Base-by-base conservation (phyloP, 495 filamentous ascomycete genomes). In the Aspergillus saccharolyticus region DNA sequence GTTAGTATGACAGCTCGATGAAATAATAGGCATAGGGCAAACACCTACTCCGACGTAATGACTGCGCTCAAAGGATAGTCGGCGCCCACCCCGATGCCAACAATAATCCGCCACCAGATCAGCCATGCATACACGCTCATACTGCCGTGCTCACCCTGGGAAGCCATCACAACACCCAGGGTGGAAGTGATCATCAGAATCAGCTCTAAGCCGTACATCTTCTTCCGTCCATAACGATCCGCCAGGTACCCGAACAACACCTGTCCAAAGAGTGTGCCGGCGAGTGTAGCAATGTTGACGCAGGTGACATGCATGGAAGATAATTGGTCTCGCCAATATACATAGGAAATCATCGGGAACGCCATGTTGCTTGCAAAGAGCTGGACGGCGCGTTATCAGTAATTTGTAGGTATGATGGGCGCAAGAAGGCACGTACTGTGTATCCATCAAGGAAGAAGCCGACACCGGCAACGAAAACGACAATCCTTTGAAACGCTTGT, bases 381-480 rank as follows among this genome's bases (percentile, higher is more conserved):
- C 78, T 81, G 10, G 0, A 43, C 46, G 10, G 58, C 4, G 5
- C 17, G 10, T 21, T 22, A 18, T 55, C 18, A 54, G 57, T 7
- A 42, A 42, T n/a, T n/a, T n/a, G n/a, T 19, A 22, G 9, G n/a
- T 42, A 16, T 17, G 42, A 42, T 10, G 8, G 1, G 22, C 19
- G 9, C 33, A 9, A 10, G 43, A 42, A 21, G 42, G 16, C 17
- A 68, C 71, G 53, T 51, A 91, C 86, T 42, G 82, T 83, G 58
- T 87, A 88, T 58, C 82, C 83, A 70, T 86, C 84, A 10, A 85
- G 84, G 52, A 89, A 80, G 63, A 89, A 89, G 17, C 85, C 85
- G 1, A 84, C 80, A 17, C 81, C 84, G 14, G 85, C 83, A 4
- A 89, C 85, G 7, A 80, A 67, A 7, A 80, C 78, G 14, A 79